Percentiles rank a stretch among this genome's conserved stretches.
Conservation (phyloP, 2,329 filamentous ascomycete species). For the Mollisiaceae sp. region DNA sequence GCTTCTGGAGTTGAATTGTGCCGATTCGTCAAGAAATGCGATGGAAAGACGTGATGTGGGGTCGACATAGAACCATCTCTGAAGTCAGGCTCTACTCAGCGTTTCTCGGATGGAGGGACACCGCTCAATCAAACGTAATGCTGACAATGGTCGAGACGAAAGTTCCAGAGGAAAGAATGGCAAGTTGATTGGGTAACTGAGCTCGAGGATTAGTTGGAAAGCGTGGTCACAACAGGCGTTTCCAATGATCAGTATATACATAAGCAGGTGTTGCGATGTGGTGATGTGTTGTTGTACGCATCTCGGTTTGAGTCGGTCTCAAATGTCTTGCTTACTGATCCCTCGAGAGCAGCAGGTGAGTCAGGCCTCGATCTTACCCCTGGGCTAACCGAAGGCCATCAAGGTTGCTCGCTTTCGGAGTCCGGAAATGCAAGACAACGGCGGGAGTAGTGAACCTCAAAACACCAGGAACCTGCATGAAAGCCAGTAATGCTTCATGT, state of each 20-base stretch:
- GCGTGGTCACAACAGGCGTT: not conserved
- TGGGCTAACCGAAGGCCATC: constrained; percentile 4
- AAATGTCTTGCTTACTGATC: too few relatives aligned
- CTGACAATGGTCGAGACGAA: not conserved
- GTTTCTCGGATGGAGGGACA: not conserved
- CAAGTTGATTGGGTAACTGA: not conserved
- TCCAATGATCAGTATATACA: not conserved
- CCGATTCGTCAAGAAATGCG: not conserved
- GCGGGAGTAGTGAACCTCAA: not conserved
- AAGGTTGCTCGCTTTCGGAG: constrained; percentile 6
- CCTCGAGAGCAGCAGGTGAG: not conserved
- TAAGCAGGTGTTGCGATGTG: not conserved
- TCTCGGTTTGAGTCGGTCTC: too few relatives aligned
- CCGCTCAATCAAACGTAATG: not conserved
- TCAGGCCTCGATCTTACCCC: constrained; percentile 6
- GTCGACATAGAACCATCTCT: not conserved
- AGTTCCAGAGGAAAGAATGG: not conserved
- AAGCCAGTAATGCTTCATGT: not conserved
- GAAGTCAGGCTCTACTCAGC: constrained; percentile 4
- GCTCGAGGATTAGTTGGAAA: not conserved
- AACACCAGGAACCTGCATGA: not conserved
- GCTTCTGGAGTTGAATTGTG: constrained; percentile 1
- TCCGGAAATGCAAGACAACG: not conserved
- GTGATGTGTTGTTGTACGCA: too few relatives aligned
- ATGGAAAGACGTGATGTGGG: not conserved